Evolutionary conservation across 371 early-diverging fungal species (phyloP).

Genomic region (Smittium mucronatum): DNA sequence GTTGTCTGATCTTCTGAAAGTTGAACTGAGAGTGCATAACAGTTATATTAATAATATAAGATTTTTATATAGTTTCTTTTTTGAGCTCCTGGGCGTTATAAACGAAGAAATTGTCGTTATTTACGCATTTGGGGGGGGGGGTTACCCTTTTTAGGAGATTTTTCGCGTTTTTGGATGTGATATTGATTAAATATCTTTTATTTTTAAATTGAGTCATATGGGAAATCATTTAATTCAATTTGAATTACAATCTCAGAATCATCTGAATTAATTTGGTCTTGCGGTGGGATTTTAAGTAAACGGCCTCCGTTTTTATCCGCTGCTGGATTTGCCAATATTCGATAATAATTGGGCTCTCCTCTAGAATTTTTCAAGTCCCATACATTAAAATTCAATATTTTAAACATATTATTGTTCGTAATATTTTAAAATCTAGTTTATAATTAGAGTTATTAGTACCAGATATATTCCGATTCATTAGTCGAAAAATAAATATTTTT

Average conservation of each 20-base stretch:
- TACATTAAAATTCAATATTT: too few species aligned
- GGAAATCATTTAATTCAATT: not conserved
- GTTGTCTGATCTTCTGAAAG: not conserved
- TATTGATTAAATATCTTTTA: not conserved
- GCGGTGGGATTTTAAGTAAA: not conserved
- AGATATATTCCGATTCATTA: too few species aligned
- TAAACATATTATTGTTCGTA: too few species aligned
- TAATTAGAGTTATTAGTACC: too few species aligned
- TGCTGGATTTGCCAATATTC: too few species aligned
- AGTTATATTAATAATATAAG: not conserved
- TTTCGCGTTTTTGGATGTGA: not conserved
- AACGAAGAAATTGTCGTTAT: not conserved
- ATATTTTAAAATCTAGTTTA: too few species aligned
- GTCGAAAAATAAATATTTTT: too few species aligned
- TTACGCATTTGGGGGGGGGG: not conserved
- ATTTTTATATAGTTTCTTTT: not conserved
- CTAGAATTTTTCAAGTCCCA: not conserved
- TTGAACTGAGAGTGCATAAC: not conserved
- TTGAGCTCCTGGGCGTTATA: not conserved
- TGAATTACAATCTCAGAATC: not conserved
- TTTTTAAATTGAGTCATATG: not conserved
- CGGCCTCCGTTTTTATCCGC: not conserved
- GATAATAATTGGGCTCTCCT: too few species aligned
- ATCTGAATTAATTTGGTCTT: not conserved
- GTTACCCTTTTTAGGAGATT: too few species aligned